Evolutionary conservation across 75 land plant genomes (phyloP), one percentile per base, ranked within the genome.

Genomic region (Selaginella tamariscina): DNA sequence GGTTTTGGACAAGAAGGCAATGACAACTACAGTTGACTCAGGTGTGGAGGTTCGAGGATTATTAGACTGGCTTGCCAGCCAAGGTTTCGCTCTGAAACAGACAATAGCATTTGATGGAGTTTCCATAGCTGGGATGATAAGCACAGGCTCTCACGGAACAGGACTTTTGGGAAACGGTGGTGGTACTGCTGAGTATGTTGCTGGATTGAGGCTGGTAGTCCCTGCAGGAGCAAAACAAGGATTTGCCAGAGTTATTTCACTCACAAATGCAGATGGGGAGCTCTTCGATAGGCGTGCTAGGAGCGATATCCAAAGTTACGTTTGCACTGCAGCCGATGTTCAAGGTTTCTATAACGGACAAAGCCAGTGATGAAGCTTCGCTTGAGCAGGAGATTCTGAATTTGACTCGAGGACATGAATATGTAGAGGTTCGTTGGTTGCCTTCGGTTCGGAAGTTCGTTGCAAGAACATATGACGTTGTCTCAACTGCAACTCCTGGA

Each of bases 101-200:
- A 20, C 81, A 1, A 88, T 88, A 0, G 85, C 83, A 55, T 85
- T 88, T 88, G 75, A 71, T 71, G 91, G 91, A 0, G 27, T 88
- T 32, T 76, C 82, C 21, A 28, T 88, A 11, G 88, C 83, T 2
- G 88, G 91, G 0, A 2, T 85, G 29, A 24, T 88, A 5, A 66
- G 80, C n/a, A 85, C 86, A 1, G 91, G 91, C 1, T 82, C 88
- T 20, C 91, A 88, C 56, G 92, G 92, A 18, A 88, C 88, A 79
- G 68, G 82, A 0, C 33, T 83, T 5, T 83, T 76, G 80, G 88
- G 89, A 27, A 77, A 77, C 29, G 92, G 92, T 5, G 83, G 84
- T 65, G 69, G 76, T 22, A 77, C 81, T 20, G 85, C 85, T 67
- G 88, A 88, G 5, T 73, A 85, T 32, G 92, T 84, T 0, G 77